phyloP scores from a whole-genome alignment of 2,329 filamentous ascomycete genomes.

The Pseudogymnoascus sp. region DNA sequence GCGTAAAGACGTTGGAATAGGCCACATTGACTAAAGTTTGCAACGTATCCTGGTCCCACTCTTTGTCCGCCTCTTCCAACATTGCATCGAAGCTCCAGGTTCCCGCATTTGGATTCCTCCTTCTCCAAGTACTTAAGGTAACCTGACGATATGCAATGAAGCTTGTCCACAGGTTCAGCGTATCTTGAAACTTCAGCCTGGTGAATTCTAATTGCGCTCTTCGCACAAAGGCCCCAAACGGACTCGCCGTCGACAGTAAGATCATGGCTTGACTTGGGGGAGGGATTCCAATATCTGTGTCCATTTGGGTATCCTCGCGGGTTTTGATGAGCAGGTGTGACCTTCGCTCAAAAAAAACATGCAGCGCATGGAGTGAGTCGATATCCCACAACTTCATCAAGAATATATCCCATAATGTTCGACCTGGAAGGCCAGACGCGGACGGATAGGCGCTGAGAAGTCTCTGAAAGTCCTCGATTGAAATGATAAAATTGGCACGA shows the following conservation, averaged over 20 bases:
- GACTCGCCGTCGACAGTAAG: slow-evolving; percentile 65
- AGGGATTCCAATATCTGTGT: slow-evolving; percentile 47
- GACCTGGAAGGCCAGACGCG: slow-evolving; percentile 58
- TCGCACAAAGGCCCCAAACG: slow-evolving; percentile 75
- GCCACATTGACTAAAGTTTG: slow-evolving; percentile 32
- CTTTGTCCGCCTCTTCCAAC: slow-evolving; percentile 43
- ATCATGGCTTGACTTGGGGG: slow-evolving; percentile 47
- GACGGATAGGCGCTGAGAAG: slow-evolving; percentile 49
- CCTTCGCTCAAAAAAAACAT: slow-evolving; percentile 64
- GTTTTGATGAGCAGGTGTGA: slow-evolving; percentile 53
- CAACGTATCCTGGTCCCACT: slow-evolving; percentile 45
- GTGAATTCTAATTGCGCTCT: slow-evolving; percentile 73
- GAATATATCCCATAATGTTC: slow-evolving; percentile 82
- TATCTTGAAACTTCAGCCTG: slow-evolving; percentile 72
- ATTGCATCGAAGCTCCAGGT: slow-evolving; percentile 53
- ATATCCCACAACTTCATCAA: slow-evolving; percentile 77
- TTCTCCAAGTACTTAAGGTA: slow-evolving; percentile 57
- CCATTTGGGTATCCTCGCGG: slow-evolving; percentile 52
- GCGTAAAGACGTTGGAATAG: slow-evolving; percentile 21
- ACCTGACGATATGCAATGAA: slow-evolving; percentile 77
- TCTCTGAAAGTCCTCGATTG: slow-evolving; percentile 54
- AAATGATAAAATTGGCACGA: slow-evolving; percentile 38
- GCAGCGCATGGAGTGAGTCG: slow-evolving; percentile 73
- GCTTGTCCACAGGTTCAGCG: slow-evolving; percentile 70
- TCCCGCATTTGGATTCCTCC: slow-evolving; percentile 40